Evolutionary conservation across 2,329 filamentous ascomycete species (phyloP), one percentile per base, ranked within the genome.

Genomic region (Claviceps humidiphila): DNA sequence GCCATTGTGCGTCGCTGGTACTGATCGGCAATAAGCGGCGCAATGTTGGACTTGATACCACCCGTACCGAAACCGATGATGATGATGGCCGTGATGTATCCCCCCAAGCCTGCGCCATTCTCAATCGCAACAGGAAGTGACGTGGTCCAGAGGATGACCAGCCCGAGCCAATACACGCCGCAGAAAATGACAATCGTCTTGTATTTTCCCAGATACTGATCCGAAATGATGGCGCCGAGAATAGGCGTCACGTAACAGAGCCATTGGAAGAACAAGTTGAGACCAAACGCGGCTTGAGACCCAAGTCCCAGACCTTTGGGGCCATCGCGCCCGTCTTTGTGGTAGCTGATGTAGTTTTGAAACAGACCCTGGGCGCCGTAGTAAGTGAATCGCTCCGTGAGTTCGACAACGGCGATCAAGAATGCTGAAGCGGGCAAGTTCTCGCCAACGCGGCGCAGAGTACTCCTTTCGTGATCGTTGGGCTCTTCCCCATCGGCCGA

Each of bases 1-100:
- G 70, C 72, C 70, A 74, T 80, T 53, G 61, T 58, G 47, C 66
- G 63, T 65, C 78, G 64, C 74, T 79, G 59, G 58, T 85, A 82
- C 67, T 87, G 83, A 57, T 86, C 82, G 50, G 80, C 81, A 58
- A 82, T 81, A 51, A 77, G 64, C 26, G 72, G 77, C 1, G 72
- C 70, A 52, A 76, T 73, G 57, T 85, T 85, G 58, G 79, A 77
- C 69, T 86, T 86, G 71, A 87, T 84, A 54, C 80, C 80, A 58
- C 82, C 82, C 2, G 81, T 84, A 50, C 82, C 82, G 13, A 85
- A 63, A 54, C 81, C 82, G 55, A 85, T 82, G 56, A 85, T 63
- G 58, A 85, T 70, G 52, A 84, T 74, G 54, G 75, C 73, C 1
- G 74, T 65, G 47, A 80, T 72, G 58, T 79, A 74, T 1, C 74